Percentiles rank a stretch among this genome's conserved stretches.
These are phyloP conservation scores for Ganoderma sp. DNA, from an alignment of 1,284 basidiomycete genomes.

Conservation along the genomic window DNA sequence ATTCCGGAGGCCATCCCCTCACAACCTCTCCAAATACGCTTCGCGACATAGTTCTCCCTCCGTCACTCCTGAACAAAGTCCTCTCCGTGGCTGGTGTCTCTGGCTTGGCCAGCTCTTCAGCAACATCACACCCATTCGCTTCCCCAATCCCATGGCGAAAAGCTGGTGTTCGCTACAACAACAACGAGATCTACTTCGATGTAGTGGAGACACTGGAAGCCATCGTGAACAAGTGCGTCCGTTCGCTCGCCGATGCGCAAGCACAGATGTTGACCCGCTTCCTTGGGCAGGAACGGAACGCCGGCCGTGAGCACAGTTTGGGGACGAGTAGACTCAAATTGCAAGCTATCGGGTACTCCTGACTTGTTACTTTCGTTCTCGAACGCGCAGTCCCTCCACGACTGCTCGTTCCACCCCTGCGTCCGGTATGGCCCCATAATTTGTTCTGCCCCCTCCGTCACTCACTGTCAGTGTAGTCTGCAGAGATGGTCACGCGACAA, in stretches of 20 bases:
- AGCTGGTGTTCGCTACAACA: conserved; percentile 82
- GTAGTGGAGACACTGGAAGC: conserved; percentile 85
- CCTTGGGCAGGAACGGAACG: conserved; percentile 68
- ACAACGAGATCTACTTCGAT: conserved; percentile 96
- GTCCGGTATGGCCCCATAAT: conserved; percentile 66
- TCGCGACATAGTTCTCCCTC: conserved; percentile 90
- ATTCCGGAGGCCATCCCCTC: conserved; percentile 89
- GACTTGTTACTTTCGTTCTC: conserved; percentile 84
- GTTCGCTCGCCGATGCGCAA: not conserved
- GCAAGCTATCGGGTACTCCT: conserved; percentile 85
- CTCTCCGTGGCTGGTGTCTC: conserved; percentile 60
- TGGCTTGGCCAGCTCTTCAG: conserved; percentile 46
- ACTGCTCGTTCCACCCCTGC: conserved; percentile 91
- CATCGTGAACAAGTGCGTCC: conserved; percentile 78
- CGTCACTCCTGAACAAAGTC: conserved; percentile 81
- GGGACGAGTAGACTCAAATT: conserved; percentile 84
- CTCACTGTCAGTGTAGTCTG: conserved; percentile 52
- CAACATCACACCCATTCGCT: conserved; percentile 74
- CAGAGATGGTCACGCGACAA: conserved; percentile 83
- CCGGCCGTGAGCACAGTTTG: conserved; percentile 75
- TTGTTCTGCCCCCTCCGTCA: conserved; percentile 1
- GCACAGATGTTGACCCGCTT: too few species aligned
- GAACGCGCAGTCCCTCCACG: conserved; percentile 76
- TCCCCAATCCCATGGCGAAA: conserved; percentile 96
- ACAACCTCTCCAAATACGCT: conserved; percentile 94